Percentiles rank a stretch among this genome's conserved stretches.
Evolutionary conservation across 805 yeast species (phyloP).

Genomic region (Priceomyces carsonii): DNA sequence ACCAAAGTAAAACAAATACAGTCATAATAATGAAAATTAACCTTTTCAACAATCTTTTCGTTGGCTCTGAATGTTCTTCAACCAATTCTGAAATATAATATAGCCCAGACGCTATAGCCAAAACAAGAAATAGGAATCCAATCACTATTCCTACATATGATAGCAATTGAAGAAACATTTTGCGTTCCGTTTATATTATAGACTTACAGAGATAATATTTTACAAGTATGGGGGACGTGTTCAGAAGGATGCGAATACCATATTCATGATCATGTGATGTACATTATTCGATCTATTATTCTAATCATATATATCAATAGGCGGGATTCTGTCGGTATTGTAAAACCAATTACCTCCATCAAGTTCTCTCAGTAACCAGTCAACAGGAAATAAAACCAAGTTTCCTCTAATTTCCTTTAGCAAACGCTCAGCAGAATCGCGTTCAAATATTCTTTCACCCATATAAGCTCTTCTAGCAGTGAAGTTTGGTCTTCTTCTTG

Average conservation of each 20-base stretch:
- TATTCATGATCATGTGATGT: neutral
- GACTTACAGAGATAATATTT: neutral
- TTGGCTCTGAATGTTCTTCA: conserved; percentile 88
- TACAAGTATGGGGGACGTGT: neutral
- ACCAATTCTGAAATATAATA: conserved; percentile 90
- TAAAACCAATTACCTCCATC: conserved; percentile 95
- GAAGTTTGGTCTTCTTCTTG: conserved; percentile 40
- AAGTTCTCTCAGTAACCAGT: conserved; percentile 85
- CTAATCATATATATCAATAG: conserved; percentile 87
- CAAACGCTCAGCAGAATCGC: conserved; percentile 73
- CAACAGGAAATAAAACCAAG: conserved; percentile 86
- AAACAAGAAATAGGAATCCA: conserved; percentile 42
- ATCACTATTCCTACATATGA: conserved; percentile 38
- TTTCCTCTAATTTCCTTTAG: conserved; percentile 79
- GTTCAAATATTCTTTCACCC: conserved; percentile 60
- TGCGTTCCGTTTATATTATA: neutral
- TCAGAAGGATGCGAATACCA: neutral
- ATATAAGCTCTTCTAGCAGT: conserved; percentile 32
- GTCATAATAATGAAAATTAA: conserved; percentile 63
- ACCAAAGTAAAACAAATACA: conserved; percentile 54
- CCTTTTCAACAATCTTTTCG: conserved; percentile 66
- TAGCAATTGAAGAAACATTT: conserved; percentile 40
- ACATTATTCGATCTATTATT: neutral
- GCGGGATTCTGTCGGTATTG: conserved; percentile 90
- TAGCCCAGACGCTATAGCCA: conserved; percentile 81